Evolutionary conservation across 345 rosid genomes (phyloP).

Genomic region (Alliaria petiolata): DNA sequence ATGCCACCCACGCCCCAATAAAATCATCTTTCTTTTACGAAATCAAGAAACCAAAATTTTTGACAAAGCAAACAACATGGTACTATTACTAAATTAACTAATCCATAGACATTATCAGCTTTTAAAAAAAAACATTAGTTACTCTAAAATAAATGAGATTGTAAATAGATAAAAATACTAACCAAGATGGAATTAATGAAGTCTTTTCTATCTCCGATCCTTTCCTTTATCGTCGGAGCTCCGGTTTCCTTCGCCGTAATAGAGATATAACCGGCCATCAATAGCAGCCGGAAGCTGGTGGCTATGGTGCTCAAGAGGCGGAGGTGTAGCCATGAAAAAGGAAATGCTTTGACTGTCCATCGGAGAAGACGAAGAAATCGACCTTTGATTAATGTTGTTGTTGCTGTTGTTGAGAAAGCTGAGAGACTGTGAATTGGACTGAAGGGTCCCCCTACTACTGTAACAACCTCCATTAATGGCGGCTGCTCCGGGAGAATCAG

Average conservation of each 20-base stretch:
- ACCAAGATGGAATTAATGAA: conserved; percentile 42
- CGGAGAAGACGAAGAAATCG: conserved; percentile 37
- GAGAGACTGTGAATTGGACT: conserved; percentile 81
- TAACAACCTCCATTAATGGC: conserved; percentile 49
- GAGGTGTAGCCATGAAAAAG: conserved; percentile 64
- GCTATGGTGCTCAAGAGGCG: conserved; percentile 50
- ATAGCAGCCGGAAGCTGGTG: conserved; percentile 54
- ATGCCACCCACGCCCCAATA: conserved; percentile 33
- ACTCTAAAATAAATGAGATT: background rate
- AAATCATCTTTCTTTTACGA: conserved; percentile 34
- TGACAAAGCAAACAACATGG: conserved; percentile 21
- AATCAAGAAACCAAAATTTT: conserved; percentile 40
- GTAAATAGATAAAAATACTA: conserved; percentile 7
- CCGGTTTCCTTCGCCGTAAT: conserved; percentile 59
- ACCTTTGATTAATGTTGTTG: conserved; percentile 60
- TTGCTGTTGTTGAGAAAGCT: conserved; percentile 23
- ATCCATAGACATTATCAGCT: background rate
- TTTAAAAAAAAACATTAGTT: background rate
- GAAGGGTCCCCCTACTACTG: conserved; percentile 99
- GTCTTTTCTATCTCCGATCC: conserved; percentile 46
- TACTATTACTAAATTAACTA: conserved; percentile 9
- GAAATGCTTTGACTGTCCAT: conserved; percentile 50
- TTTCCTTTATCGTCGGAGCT: conserved; percentile 69
- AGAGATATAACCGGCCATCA: conserved; percentile 28
- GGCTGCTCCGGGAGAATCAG: conserved; percentile 23